Base-by-base conservation (phyloP, 192 early-diverging fungal species). In the Coemansia sp. region DNA sequence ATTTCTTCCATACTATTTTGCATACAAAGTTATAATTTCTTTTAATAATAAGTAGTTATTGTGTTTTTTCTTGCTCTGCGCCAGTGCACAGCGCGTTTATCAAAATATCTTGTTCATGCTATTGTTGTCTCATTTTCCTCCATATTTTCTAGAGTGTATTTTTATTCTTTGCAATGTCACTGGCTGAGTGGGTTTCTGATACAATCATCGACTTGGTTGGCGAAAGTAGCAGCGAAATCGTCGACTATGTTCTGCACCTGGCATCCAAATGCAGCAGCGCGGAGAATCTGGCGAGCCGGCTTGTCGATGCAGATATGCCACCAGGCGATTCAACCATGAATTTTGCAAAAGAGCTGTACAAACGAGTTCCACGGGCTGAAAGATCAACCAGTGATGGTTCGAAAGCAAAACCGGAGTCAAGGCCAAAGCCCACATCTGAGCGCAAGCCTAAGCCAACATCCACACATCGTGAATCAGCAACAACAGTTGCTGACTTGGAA, bases 341-440 rank as follows among this genome's bases (percentile, higher is more conserved):
- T 3, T 93, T 94, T 80, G 92, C 85, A 3, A 56, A 68, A 5
- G 88, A 92, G 4, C 81, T 96, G 14, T 92, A 76, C 61, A 48
- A 34, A 25, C 82, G 89, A 5, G 83, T 86, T 3, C 87, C 87
- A 32, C 85, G 84, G 18, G 68, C 54, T n/a, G 56, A 18, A 36
- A 55, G 17, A n/a, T 14, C 60, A 3, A 6, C 29, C 22, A 28
- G 25, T 29, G 49, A 11, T n/a, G 7, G 56, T 18, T 20, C 42
- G 12, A 45, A 45, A 29, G 20, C 29, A 31, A 60, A 62, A 14
- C 31, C 57, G 54, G 45, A 63, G 30, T 11, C 56, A 0, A 17
- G 14, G 20, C n/a, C 40, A 16, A 22, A 20, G 20, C 17, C 12
- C 8, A 60, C 20, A 50, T 3, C 42, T 25, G 42, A 12, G 12